Evolutionary conservation across 495 filamentous ascomycete species (phyloP), one percentile per base, ranked within the genome.

Genomic region (Lepidopterella palustris): DNA sequence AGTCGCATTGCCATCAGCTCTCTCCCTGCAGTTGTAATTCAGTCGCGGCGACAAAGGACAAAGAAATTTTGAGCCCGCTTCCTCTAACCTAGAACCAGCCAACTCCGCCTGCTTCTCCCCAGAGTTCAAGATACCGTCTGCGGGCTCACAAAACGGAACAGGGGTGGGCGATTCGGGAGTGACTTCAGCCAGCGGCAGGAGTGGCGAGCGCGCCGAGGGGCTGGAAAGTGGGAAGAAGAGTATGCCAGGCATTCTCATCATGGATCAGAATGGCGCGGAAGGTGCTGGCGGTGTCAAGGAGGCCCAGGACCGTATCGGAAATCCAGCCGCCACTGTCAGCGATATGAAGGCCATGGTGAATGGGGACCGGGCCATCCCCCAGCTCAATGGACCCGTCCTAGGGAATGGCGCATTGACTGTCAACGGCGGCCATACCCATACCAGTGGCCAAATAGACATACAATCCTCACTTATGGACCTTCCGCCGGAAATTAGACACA

Each of bases 401-500:
- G 53, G 23, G 21, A n/a, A 18, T 28, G 25, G 10, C 45, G 50
- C 48, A 24, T 21, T 51, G 31, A 32, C 20, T 10, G 29, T 53
- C n/a, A 65, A 70, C 45, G 64, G 64, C 27, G 31, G 42, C 2
- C 13, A 49, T 11, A 18, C 27, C 13, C 9, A 35, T 26, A 29
- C 26, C 27, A 13, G 57, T 35, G 56, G 42, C 8, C 18, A 55
- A 8, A 20, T 50, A 10, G 42, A 57, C 23, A 25, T 57, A 29
- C 39, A 59, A 20, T 27, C 65, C 20, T 59, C 60, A 10, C 29
- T 65, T 23, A 39, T 53, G 13, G 58, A 73, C 13, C 40, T 67
- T 8, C 85, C 86, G 0, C 88, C 89, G 31, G 86, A 92, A 66
- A 82, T 97, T 20, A 74, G 79, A 49, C 90, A 95, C 61, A 88